A percentile compares a stretch with the other conserved stretches of the same genome.
These are phyloP conservation scores for Solanum tarijense DNA, from an alignment of 257 asterid species.

Conservation along the genomic window DNA sequence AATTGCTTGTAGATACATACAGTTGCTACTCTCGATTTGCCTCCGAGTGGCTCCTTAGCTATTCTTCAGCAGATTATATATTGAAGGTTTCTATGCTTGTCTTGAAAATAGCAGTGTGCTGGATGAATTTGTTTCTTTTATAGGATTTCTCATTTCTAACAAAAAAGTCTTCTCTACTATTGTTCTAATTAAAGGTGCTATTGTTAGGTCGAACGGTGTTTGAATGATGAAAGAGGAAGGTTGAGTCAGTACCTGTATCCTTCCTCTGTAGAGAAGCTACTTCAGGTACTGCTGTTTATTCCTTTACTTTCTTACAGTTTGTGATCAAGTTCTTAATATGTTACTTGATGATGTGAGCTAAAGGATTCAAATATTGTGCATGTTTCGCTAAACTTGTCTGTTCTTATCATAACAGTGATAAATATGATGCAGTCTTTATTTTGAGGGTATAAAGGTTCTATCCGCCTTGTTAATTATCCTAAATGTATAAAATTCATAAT, in stretches of 20 bases:
- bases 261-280: constrained; percentile 9
- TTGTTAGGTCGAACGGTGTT: constrained; percentile 6
- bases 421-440: neutral
- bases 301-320: neutral
- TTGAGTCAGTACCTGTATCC: neutral
- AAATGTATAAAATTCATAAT: neutral
- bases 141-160: neutral
- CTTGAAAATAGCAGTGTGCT: neutral
- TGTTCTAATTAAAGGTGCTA: neutral
- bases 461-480: neutral
- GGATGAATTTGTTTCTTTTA: neutral
- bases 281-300: neutral
- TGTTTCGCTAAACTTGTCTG: neutral
- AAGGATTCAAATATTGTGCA: neutral
- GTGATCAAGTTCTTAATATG: neutral
- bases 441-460: neutral
- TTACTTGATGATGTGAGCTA: neutral
- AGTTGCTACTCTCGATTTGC: constrained; percentile 1
- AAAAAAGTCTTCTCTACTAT: neutral
- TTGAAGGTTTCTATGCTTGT: neutral
- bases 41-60: constrained; percentile 6
- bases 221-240: constrained; percentile 7
- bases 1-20: constrained; percentile 8
- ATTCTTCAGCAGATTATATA: constrained; percentile 9
- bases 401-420: neutral